phyloP scores from a whole-genome alignment of 2,329 filamentous ascomycete species.

The Aspergillus ochraceoroseus region DNA sequence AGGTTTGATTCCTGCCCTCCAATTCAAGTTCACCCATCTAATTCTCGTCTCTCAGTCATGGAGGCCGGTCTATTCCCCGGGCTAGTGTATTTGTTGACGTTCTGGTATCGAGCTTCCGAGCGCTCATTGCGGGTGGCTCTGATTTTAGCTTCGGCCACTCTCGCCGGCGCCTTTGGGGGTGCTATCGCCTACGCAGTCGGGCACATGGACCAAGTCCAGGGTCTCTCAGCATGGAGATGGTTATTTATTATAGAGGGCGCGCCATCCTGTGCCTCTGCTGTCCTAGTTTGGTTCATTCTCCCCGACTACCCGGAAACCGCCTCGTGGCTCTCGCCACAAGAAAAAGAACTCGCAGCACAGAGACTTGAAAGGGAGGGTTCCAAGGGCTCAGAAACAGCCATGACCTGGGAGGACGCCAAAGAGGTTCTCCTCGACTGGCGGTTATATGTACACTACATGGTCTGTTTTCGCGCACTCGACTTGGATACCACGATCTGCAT shows the following conservation, averaged over 20 bases:
- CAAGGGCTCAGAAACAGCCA: slow-evolving; percentile 32
- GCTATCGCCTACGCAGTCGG: slow-evolving; percentile 52
- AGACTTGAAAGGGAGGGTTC: slow-evolving; percentile 44
- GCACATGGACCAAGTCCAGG: slow-evolving; percentile 33
- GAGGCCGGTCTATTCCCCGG: slow-evolving; percentile 51
- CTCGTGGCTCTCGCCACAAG: slow-evolving; percentile 43
- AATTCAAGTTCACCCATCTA: neutral
- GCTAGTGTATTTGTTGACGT: slow-evolving; percentile 48
- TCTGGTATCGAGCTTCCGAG: slow-evolving; percentile 55
- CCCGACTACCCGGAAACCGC: slow-evolving; percentile 50
- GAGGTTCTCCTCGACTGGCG: slow-evolving; percentile 48
- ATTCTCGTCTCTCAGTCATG: slow-evolving; percentile 38
- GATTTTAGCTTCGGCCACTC: slow-evolving; percentile 53
- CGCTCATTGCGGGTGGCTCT: slow-evolving; percentile 55
- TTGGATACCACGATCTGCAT: no score
- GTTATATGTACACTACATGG: slow-evolving; percentile 50
- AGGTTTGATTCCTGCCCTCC: slow-evolving; percentile 4
- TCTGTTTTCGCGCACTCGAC: slow-evolving; percentile 1
- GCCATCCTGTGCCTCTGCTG: slow-evolving; percentile 34
- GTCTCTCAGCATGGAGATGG: slow-evolving; percentile 46
- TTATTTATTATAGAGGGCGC: slow-evolving; percentile 46
- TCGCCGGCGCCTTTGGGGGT: slow-evolving; percentile 51
- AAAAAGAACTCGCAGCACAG: slow-evolving; percentile 42
- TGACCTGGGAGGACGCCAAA: slow-evolving; percentile 49
- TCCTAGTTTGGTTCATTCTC: slow-evolving; percentile 45